Base-by-base conservation (phyloP, 2,329 filamentous ascomycete genomes). In the Tolypocladium sp. region DNA sequence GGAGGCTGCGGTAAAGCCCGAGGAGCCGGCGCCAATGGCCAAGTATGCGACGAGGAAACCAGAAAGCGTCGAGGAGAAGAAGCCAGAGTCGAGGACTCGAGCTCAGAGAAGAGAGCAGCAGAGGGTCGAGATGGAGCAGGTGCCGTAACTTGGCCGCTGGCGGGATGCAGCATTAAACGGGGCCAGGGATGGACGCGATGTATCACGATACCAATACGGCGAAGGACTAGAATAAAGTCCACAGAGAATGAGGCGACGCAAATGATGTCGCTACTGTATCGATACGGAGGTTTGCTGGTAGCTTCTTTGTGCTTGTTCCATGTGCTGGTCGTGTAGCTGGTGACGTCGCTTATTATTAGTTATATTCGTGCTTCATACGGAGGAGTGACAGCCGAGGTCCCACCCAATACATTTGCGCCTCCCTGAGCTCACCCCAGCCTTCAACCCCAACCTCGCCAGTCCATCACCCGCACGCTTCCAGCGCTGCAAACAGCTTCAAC, bases 1-100 rank as follows among this genome's bases (percentile, higher is more conserved):
- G 70, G 87, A 91, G 69, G 87, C 86, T 15, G 74, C 77, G n/a
- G 69, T 66, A 17, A 70, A 67, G 60, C 62, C 66, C 20, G 56
- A 62, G 58, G 60, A 51, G 38, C 33, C 58, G 17, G 52, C 46
- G 15, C 10, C 53, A 3, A 74, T 57, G 54, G 53, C 46, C 33
- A 68, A 65, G 61, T 71, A 74, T 56, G 59, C 63, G 12, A 68
- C 67, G 63, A 61, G 66, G 59, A 70, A 70, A 60, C 67, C 70
- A 40, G 66, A 63, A 33, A 35, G 27, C n/a, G 20, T 35, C 20
- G 44, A 61, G 60, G 72, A 63, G 61, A 65, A 57, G 61, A 60
- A 57, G 59, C 56, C 58, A 61, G 60, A 64, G 54, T 41, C 55
- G 41, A 62, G 63, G 62, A 64, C 44, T 17, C 25, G 63, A 49